These are phyloP conservation scores for Cyberlindnera euphorbiiphila DNA, from an alignment of 805 yeast species.

Conservation along the genomic window DNA sequence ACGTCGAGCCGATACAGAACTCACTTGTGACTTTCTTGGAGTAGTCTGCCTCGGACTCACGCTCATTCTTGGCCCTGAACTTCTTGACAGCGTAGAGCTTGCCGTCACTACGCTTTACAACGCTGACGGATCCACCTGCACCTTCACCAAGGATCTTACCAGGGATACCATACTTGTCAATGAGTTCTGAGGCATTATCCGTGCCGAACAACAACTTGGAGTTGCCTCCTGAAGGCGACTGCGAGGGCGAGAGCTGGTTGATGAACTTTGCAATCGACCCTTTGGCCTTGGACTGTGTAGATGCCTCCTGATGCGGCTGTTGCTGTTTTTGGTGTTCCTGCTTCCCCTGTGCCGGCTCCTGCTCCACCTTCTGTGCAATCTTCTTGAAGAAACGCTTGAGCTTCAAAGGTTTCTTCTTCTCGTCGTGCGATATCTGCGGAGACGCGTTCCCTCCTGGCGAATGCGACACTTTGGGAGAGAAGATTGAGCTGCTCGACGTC, in stretches of 20 bases:
- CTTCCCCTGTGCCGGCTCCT: background rate
- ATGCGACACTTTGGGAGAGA: conserved; percentile 22
- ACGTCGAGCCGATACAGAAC: conserved; percentile 72
- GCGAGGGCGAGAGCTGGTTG: conserved; percentile 23
- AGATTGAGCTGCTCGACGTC: conserved; percentile 24
- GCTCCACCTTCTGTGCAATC: conserved; percentile 22
- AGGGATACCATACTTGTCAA: conserved; percentile 68
- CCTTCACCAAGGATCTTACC: conserved; percentile 84
- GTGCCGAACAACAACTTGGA: conserved; percentile 36
- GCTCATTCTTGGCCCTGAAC: conserved; percentile 61
- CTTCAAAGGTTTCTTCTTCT: conserved; percentile 23
- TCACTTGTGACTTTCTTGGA: conserved; percentile 77
- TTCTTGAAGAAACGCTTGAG: conserved; percentile 53
- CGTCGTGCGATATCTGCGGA: conserved; percentile 16
- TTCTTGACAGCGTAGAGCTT: conserved; percentile 82
- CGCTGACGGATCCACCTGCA: conserved; percentile 90
- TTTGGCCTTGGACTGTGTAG: conserved; percentile 10
- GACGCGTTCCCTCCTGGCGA: conserved; percentile 22
- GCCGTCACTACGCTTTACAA: conserved; percentile 60
- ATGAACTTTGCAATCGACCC: conserved; percentile 23
- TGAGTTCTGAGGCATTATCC: conserved; percentile 36
- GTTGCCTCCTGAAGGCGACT: conserved; percentile 15
- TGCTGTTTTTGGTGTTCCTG: conserved; percentile 9
- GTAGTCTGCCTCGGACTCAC: conserved; percentile 66
- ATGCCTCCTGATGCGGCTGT: background rate